Evolutionary conservation across 1,139 yeast species (phyloP).

Genomic region (Sugiyamaella xylanicola): DNA sequence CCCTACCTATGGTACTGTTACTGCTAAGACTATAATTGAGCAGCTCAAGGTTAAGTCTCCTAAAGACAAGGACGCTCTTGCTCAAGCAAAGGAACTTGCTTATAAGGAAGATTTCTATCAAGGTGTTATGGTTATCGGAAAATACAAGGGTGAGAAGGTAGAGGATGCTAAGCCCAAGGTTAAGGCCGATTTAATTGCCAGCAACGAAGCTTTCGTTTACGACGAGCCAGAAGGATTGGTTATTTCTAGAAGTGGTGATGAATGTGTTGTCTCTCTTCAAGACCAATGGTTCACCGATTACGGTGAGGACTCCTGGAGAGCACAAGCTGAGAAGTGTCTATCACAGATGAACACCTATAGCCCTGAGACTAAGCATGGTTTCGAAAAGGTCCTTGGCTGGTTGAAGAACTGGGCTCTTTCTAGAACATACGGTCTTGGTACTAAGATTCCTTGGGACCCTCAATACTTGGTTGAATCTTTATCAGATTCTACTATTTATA

Average conservation of each 20-base stretch:
- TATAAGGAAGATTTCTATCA: slow-evolving; percentile 96
- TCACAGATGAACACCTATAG: slow-evolving; percentile 75
- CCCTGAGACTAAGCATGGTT: slow-evolving; percentile 85
- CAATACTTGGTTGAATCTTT: slow-evolving; percentile 91
- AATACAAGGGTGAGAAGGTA: slow-evolving; percentile 85
- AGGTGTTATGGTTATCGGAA: slow-evolving; percentile 79
- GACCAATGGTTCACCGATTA: slow-evolving; percentile 99
- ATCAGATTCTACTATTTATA: slow-evolving; percentile 94
- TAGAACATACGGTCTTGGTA: slow-evolving; percentile 95
- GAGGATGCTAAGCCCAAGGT: slow-evolving; percentile 89
- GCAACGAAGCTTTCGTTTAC: slow-evolving; percentile 82
- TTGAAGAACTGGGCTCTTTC: slow-evolving; percentile 98
- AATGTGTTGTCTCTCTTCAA: slow-evolving; percentile 93
- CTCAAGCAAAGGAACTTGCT: slow-evolving; percentile 90
- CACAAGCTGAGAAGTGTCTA: slow-evolving; percentile 81
- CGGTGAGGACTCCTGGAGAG: slow-evolving; percentile 93
- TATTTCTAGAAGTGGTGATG: slow-evolving; percentile 94
- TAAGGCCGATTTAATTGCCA: slow-evolving; percentile 73
- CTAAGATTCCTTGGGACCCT: slow-evolving; percentile 96
- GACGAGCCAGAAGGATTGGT: slow-evolving; percentile 92
- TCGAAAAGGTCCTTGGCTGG: slow-evolving; percentile 96
- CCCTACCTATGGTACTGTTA: slow-evolving; percentile 82
- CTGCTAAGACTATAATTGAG: slow-evolving; percentile 84
- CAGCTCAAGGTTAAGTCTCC: slow-evolving; percentile 92
- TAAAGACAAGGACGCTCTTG: slow-evolving; percentile 82